A percentile compares a stretch with the other conserved stretches of the same genome.
phyloP scores from a whole-genome alignment of 148 eudicot genomes.

The Oxyria digyna region DNA sequence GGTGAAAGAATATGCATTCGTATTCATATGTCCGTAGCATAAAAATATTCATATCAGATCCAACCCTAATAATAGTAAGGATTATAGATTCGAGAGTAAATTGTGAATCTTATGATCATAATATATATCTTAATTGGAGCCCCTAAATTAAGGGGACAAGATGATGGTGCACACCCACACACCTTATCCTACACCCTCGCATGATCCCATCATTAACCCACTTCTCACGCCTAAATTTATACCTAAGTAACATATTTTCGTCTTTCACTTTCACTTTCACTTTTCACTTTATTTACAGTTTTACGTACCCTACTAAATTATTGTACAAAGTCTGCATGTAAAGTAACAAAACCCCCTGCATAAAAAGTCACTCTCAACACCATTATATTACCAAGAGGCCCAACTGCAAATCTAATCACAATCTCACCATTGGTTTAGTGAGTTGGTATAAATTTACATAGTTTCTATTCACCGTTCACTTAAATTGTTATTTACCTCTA shows the following conservation, averaged over 20 bases:
- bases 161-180: not conserved
- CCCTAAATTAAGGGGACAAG: constrained; percentile 9
- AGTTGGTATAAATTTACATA: too few relatives aligned
- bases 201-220: constrained; percentile 21
- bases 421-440: not conserved
- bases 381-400: not conserved
- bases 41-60: too few relatives aligned
- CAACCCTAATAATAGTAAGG: too few relatives aligned
- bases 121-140: constrained; percentile 12
- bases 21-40: too few relatives aligned
- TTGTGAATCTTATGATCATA: not conserved
- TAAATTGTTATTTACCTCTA: too few relatives aligned
- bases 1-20: too few relatives aligned
- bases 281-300: constrained; percentile 1
- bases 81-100: not conserved
- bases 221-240: constrained; percentile 12
- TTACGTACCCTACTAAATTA: constrained; percentile 13
- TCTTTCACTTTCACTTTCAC: not conserved
- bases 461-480: too few relatives aligned
- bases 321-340: not conserved
- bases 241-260: too few relatives aligned
- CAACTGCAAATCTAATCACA: not conserved
- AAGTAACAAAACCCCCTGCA: not conserved
- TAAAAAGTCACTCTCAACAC: constrained; percentile 5
- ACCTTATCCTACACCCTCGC: constrained; percentile 4